A percentile compares a stretch with the other conserved stretches of the same genome.
Conservation (phyloP, 2,329 filamentous ascomycete genomes). For the Teratosphaeria epicoccoides region DNA sequence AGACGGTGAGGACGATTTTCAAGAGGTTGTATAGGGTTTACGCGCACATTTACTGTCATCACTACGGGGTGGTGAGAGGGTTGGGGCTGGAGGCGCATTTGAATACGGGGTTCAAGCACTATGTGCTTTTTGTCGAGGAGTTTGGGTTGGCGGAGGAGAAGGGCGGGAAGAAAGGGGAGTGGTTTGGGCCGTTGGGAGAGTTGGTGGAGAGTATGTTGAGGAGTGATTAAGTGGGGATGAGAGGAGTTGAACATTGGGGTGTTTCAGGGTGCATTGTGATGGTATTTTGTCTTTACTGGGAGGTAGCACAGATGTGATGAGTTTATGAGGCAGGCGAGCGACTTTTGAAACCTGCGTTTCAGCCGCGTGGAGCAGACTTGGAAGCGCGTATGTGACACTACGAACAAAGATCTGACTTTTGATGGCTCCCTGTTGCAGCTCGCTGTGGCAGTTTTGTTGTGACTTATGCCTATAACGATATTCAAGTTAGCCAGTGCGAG, state of each 20-base stretch:
- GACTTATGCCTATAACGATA: no score
- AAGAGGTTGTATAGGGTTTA: slow-evolving; percentile 98
- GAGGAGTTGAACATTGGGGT: not conserved
- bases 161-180: slow-evolving; percentile 50
- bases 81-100: slow-evolving; percentile 92
- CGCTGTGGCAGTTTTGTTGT: no score
- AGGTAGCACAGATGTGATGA: not conserved
- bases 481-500: not conserved
- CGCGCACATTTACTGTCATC: slow-evolving; percentile 93
- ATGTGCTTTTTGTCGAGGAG: slow-evolving; percentile 96
- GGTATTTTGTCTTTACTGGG: not conserved
- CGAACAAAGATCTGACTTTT: no score
- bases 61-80: slow-evolving; percentile 93
- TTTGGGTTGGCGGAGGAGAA: slow-evolving; percentile 84
- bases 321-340: not conserved
- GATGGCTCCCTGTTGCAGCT: no score
- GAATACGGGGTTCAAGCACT: slow-evolving; percentile 99
- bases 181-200: slow-evolving; percentile 91
- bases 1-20: slow-evolving; percentile 97
- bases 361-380: no score
- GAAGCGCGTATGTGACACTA: no score
- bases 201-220: slow-evolving; percentile 95
- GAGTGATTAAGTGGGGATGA: slow-evolving; percentile 54
- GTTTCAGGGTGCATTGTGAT: not conserved
- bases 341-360: no score